Base-by-base conservation (phyloP, 768 basidiomycete genomes). In the Tulasnella sp. region DNA sequence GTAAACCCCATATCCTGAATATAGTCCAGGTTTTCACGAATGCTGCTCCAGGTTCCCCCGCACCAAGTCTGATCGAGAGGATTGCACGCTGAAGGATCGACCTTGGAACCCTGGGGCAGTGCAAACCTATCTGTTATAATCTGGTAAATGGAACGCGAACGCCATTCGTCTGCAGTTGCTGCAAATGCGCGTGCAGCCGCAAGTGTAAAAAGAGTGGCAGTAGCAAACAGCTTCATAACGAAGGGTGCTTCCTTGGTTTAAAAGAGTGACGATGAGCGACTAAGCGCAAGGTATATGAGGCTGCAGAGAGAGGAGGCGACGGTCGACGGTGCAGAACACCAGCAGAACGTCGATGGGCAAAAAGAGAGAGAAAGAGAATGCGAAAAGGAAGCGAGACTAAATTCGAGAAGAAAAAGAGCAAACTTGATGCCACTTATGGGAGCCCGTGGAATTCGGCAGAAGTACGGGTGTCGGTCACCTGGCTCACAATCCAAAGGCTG, bases 121-220 rank as follows among this genome's bases (percentile, higher is more conserved):
- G 85, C 83, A 61, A 76, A 90, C 35, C 86, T 79, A 63, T 88
- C 84, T 2, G 77, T 79, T 49, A 87, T 74, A 54, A 84, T 60
- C 79, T 89, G 85, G 67, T 89, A 89, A 56, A 87, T 83, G 19
- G 83, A 82, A 41, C 81, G 77, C 34, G 74, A 70, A 56, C 81
- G 70, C 85, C 82, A 86, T 60, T 83, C 70, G 46, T 81, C 79
- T 29, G 81, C 75, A 42, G 79, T 78, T 3, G 81, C 81, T 16
- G 78, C 75, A 48, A 65, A 66, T 9, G 65, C 70, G 42, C 67
- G 60, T 4, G 61, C 56, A 25, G 55, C 48, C 4, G 48, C 24
- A 33, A 51, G 13, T 58, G 57, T 33, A 55, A 44, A 58, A 48
- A 41, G 45, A 56, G 31, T 41, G 41, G 50, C 39, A 35, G 5